Conservation (phyloP, 495 filamentous ascomycete species). For the Baudoinia panamericana region DNA sequence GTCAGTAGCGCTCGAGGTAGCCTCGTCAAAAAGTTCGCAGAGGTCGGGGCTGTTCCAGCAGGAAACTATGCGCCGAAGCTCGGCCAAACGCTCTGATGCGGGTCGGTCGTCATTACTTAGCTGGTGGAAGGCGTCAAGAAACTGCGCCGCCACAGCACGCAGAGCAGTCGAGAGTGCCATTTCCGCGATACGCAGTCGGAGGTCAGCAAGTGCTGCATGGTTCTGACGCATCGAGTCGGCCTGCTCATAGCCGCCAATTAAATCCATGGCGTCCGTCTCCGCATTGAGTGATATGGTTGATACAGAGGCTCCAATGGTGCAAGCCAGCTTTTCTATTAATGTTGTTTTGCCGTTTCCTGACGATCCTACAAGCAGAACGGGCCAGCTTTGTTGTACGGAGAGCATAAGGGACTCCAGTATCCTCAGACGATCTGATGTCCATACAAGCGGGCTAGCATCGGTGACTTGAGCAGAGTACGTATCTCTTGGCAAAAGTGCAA, state of each 20-base stretch:
- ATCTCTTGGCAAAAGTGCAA: slow-evolving; percentile 55
- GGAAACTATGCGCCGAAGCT: too few species aligned
- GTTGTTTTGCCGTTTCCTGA: slow-evolving; percentile 79
- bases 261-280: slow-evolving; percentile 90
- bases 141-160: too few species aligned
- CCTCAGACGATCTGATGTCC: slow-evolving; percentile 33
- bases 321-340: slow-evolving; percentile 65
- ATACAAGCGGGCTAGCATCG: neutral
- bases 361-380: slow-evolving; percentile 74
- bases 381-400: slow-evolving; percentile 73
- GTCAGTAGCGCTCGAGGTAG: neutral
- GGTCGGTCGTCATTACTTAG: neutral
- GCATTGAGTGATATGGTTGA: slow-evolving; percentile 74
- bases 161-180: too few species aligned
- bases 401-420: slow-evolving; percentile 76
- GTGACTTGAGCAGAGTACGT: neutral
- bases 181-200: too few species aligned
- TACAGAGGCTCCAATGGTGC: slow-evolving; percentile 55
- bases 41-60: too few species aligned
- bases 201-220: neutral
- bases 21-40: too few species aligned
- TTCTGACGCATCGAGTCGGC: slow-evolving; percentile 58
- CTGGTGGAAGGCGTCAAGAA: neutral
- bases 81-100: neutral
- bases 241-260: slow-evolving; percentile 94